These are phyloP conservation scores for Tylopilus sp. DNA, from an alignment of 768 basidiomycete genomes.

Conservation along the genomic window DNA sequence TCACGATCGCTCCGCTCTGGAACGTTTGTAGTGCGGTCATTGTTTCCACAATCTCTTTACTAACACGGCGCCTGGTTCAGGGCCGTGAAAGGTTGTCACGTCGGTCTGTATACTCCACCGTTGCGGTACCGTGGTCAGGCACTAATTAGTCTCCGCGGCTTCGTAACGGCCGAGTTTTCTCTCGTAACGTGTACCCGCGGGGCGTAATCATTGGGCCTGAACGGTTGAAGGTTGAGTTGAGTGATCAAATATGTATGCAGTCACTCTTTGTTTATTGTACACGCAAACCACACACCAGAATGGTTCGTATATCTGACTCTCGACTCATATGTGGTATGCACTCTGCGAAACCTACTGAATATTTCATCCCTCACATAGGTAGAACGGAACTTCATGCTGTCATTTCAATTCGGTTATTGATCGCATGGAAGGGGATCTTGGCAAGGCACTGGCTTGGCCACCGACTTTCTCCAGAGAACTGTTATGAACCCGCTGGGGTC, in stretches of 20 bases:
- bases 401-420: conserved; percentile 1
- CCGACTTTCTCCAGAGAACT: conserved; percentile 1
- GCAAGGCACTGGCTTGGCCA: not conserved
- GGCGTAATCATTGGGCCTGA: conserved; percentile 7
- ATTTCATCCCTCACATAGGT: not conserved
- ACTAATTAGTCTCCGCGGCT: conserved; percentile 20
- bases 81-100: conserved; percentile 22
- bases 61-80: conserved; percentile 10
- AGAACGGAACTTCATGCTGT: too few species aligned
- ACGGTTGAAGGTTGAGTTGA: not conserved
- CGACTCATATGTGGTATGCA: too few species aligned
- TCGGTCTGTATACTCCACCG: conserved; percentile 22
- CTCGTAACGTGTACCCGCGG: conserved; percentile 8
- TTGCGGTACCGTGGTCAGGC: conserved; percentile 20
- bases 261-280: not conserved
- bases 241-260: conserved; percentile 6
- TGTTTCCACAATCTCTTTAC: conserved; percentile 4
- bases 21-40: conserved; percentile 5
- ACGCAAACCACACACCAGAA: not conserved
- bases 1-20: conserved; percentile 13
- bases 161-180: conserved; percentile 5
- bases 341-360: too few species aligned
- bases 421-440: not conserved
- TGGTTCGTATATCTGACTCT: not conserved
- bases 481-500: not conserved